Conservation (phyloP, 495 filamentous ascomycete species). For the Hyaloscypha variabilis region DNA sequence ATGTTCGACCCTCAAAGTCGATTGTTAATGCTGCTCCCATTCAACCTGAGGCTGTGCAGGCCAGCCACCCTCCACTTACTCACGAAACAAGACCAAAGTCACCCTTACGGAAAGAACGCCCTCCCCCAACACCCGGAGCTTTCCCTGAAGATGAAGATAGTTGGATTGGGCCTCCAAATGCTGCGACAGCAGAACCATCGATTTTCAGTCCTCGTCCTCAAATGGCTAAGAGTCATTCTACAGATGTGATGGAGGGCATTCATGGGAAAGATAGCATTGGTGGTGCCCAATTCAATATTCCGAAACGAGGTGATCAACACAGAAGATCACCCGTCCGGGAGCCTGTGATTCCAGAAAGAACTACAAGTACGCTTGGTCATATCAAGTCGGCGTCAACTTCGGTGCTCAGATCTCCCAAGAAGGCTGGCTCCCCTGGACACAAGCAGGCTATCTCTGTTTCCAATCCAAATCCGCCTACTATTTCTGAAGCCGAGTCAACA, state of each 20-base stretch:
- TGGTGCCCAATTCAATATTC: constrained; percentile 42
- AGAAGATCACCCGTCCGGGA: constrained; percentile 42
- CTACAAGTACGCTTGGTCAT: constrained; percentile 42
- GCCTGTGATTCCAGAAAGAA: constrained; percentile 38
- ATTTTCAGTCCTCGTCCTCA: constrained; percentile 47
- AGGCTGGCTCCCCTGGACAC: constrained; percentile 40
- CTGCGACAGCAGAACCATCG: constrained; percentile 37
- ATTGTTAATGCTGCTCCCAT: constrained; percentile 51
- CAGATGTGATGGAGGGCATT: constrained; percentile 62
- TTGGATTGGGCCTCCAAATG: constrained; percentile 73
- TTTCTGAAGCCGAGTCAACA: constrained; percentile 49
- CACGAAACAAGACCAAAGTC: constrained; percentile 20
- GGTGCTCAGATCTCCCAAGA: constrained; percentile 49
- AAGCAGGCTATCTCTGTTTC: constrained; percentile 69
- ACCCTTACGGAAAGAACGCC: constrained; percentile 2
- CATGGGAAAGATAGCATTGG: constrained; percentile 45
- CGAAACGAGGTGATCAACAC: constrained; percentile 38
- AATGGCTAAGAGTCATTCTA: constrained; percentile 57
- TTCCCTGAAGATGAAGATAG: constrained; percentile 70
- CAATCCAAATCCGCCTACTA: constrained; percentile 44
- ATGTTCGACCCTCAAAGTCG: constrained; percentile 65
- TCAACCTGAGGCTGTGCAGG: constrained; percentile 14
- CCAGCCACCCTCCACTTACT: background rate
- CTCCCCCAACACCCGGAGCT: constrained; percentile 45
- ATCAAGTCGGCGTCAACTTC: constrained; percentile 56